These are phyloP conservation scores for Clonostachys rosea DNA, from an alignment of 2,329 filamentous ascomycete genomes.

Conservation along the genomic window DNA sequence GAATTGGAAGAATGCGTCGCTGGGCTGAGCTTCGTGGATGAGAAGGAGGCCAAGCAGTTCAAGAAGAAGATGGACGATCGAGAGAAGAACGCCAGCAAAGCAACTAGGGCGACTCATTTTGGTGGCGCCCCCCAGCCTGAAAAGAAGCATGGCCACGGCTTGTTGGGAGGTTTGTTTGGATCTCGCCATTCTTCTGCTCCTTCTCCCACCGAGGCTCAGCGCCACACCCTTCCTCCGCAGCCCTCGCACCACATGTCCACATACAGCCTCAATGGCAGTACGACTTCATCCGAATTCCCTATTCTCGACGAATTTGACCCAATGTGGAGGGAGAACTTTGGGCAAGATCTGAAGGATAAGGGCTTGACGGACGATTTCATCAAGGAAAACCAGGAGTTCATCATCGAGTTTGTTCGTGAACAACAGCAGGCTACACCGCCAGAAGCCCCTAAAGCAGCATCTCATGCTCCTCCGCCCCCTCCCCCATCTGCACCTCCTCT, in stretches of 20 bases:
- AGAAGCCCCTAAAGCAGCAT: slow-evolving; percentile 10
- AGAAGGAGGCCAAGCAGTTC: slow-evolving; percentile 96
- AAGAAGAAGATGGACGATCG: slow-evolving; percentile 96
- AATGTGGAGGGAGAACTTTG: slow-evolving; percentile 61
- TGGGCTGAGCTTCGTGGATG: slow-evolving; percentile 87
- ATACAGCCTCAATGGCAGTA: slow-evolving; percentile 36
- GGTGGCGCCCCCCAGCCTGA: slow-evolving; percentile 39
- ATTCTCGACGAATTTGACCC: slow-evolving; percentile 61
- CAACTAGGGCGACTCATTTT: slow-evolving; percentile 76
- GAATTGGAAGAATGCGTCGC: slow-evolving; percentile 91
- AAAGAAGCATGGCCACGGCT: slow-evolving; percentile 27
- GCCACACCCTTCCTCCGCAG: slow-evolving; percentile 27
- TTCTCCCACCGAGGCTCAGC: slow-evolving; percentile 53
- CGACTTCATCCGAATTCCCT: slow-evolving; percentile 51
- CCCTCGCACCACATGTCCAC: slow-evolving; percentile 33
- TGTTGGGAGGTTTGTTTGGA: slow-evolving; percentile 59
- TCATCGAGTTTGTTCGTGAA: slow-evolving; percentile 58
- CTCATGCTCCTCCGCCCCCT: slow-evolving; percentile 9
- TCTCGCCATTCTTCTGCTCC: slow-evolving; percentile 56
- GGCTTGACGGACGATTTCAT: slow-evolving; percentile 64
- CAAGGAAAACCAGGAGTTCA: slow-evolving; percentile 64
- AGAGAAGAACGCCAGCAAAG: slow-evolving; percentile 92
- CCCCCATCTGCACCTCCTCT: slow-evolving; percentile 17
- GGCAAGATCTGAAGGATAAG: slow-evolving; percentile 57
- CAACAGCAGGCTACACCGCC: slow-evolving; percentile 37